Evolutionary conservation across 495 filamentous ascomycete genomes (phyloP).

Genomic region (Penicillium soppii): DNA sequence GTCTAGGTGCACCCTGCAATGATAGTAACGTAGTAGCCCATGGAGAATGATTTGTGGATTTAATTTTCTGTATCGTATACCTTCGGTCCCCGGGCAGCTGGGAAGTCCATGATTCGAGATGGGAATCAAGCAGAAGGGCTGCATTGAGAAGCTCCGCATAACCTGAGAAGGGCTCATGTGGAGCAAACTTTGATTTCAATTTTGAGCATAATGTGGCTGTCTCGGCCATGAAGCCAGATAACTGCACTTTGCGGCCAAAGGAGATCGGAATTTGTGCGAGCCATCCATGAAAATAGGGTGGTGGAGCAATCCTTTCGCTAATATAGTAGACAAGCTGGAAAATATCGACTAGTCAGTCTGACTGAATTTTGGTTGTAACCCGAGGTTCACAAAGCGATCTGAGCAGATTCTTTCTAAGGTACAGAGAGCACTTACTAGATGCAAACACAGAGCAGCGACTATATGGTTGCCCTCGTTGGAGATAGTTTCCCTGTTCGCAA

Average conservation of each 20-base stretch:
- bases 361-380: too few relatives aligned
- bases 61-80: not conserved
- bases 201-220: not conserved
- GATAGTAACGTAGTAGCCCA: constrained; percentile 5
- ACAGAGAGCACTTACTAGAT: constrained; percentile 5
- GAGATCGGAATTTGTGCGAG: not conserved
- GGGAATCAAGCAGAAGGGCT: not conserved
- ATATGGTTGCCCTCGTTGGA: constrained; percentile 4
- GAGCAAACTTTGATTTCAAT: not conserved
- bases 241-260: not conserved
- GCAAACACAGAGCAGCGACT: constrained; percentile 8
- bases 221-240: not conserved
- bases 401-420: not conserved
- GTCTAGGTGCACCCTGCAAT: constrained; percentile 3
- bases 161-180: not conserved
- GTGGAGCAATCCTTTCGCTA: not conserved
- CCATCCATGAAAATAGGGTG: not conserved
- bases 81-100: not conserved
- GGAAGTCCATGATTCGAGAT: not conserved
- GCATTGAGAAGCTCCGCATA: not conserved
- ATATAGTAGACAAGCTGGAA: not conserved
- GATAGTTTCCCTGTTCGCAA: constrained; percentile 6
- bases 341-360: not conserved
- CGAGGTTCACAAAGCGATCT: too few relatives aligned
- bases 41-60: not conserved